Evolutionary conservation across 1,139 yeast genomes (phyloP).

Genomic region (Debaryomycetaceae sp.): DNA sequence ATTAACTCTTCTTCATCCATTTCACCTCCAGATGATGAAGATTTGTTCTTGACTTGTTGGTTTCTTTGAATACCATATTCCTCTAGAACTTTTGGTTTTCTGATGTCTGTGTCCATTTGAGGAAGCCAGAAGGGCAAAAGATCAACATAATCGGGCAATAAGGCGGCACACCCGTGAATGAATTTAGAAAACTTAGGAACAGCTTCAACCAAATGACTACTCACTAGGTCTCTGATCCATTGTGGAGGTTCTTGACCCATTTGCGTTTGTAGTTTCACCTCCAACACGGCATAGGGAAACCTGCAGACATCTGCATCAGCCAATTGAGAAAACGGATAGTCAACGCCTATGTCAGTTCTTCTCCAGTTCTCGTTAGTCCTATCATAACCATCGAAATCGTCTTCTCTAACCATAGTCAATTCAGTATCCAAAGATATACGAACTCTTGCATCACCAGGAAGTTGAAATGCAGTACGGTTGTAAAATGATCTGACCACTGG

Average conservation of each 20-base stretch:
- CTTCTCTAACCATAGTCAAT: slow-evolving; percentile 93
- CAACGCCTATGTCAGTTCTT: slow-evolving; percentile 96
- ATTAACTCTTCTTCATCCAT: slow-evolving; percentile 44
- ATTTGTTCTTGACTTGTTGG: slow-evolving; percentile 20
- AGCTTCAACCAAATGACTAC: slow-evolving; percentile 93
- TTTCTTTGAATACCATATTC: slow-evolving; percentile 54
- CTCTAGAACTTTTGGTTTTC: slow-evolving; percentile 75
- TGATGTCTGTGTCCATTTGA: slow-evolving; percentile 95
- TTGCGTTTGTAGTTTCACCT: slow-evolving; percentile 95
- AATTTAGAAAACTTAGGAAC: slow-evolving; percentile 97
- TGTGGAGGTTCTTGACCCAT: slow-evolving; percentile 97
- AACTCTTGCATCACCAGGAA: slow-evolving; percentile 98
- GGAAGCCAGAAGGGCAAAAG: slow-evolving; percentile 96
- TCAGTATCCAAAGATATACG: slow-evolving; percentile 97
- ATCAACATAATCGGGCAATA: slow-evolving; percentile 76
- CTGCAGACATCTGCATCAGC: slow-evolving; percentile 82
- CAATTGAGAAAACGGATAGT: slow-evolving; percentile 87
- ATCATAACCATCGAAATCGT: slow-evolving; percentile 88
- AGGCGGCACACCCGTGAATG: slow-evolving; percentile 90
- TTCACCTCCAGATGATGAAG: slow-evolving; percentile 48
- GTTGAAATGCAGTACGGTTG: slow-evolving; percentile 96
- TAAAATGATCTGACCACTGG: slow-evolving; percentile 96
- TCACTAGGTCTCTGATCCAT: slow-evolving; percentile 91
- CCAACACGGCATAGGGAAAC: slow-evolving; percentile 95
- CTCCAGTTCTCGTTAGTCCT: slow-evolving; percentile 95